Conservation (phyloP, 371 early-diverging fungal genomes). For the Nematocida sp. region DNA sequence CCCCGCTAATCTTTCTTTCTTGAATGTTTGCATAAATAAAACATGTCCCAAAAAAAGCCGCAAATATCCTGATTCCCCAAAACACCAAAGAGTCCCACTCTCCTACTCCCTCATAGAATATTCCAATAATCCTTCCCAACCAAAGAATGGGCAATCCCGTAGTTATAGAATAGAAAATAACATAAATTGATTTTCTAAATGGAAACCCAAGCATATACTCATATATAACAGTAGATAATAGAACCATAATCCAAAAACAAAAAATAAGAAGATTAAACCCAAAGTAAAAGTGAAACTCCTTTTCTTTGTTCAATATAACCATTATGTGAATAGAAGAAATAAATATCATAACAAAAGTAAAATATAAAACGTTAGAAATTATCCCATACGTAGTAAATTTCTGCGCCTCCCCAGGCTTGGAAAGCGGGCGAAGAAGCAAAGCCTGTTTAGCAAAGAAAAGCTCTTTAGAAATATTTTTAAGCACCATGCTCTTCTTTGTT, state of each 20-base stretch:
- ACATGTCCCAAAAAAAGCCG: background rate
- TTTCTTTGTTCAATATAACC: background rate
- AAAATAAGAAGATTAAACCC: background rate
- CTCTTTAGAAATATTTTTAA: background rate
- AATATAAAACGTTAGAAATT: background rate
- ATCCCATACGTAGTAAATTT: background rate
- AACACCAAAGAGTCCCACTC: background rate
- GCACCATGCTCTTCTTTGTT: background rate
- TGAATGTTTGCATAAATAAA: background rate
- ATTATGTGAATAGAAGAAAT: constrained; percentile 9
- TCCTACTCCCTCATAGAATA: background rate
- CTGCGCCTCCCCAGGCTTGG: background rate
- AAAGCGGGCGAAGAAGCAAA: constrained; percentile 4
- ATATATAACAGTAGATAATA: background rate
- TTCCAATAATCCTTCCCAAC: background rate
- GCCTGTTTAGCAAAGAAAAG: constrained; percentile 7
- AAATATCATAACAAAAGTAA: constrained; percentile 8
- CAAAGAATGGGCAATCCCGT: constrained; percentile 3
- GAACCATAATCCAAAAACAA: background rate
- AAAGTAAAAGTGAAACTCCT: background rate
- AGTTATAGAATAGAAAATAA: constrained; percentile 24
- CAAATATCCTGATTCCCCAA: background rate
- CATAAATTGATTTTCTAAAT: background rate
- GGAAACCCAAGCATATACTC: background rate
- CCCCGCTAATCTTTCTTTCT: background rate